These are phyloP conservation scores for Blumeriella jaapii DNA, from an alignment of 2,329 filamentous ascomycete species.

Conservation along the genomic window DNA sequence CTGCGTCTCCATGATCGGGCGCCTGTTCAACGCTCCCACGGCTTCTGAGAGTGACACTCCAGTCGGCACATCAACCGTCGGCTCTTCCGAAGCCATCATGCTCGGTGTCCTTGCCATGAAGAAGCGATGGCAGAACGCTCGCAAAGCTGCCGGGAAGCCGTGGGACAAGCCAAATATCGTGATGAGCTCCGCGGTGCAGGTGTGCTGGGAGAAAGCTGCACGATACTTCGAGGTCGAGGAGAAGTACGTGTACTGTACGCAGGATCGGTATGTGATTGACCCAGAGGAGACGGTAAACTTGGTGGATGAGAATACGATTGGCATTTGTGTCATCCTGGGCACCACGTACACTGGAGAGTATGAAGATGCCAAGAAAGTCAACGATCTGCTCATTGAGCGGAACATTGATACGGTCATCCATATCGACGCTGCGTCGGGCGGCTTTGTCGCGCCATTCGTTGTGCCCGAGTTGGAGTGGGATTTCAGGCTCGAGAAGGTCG, in stretches of 20 bases:
- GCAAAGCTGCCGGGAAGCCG: slow-evolving; percentile 72
- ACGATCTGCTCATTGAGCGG: slow-evolving; percentile 68
- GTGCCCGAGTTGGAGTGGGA: slow-evolving; percentile 80
- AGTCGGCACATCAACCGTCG: slow-evolving; percentile 80
- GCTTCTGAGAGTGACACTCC: slow-evolving; percentile 45
- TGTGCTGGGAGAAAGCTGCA: slow-evolving; percentile 91
- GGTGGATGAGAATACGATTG: slow-evolving; percentile 65
- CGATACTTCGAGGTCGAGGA: slow-evolving; percentile 91
- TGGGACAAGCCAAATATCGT: slow-evolving; percentile 76
- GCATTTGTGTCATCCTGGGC: slow-evolving; percentile 82
- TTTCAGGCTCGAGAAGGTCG: slow-evolving; percentile 77
- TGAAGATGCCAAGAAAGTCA: slow-evolving; percentile 85
- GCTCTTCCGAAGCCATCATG: slow-evolving; percentile 84
- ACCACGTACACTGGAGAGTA: slow-evolving; percentile 96
- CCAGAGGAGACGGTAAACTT: slow-evolving; percentile 48
- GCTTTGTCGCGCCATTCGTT: slow-evolving; percentile 88
- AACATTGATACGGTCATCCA: slow-evolving; percentile 78
- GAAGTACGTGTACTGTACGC: slow-evolving; percentile 58
- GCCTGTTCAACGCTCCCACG: slow-evolving; percentile 71
- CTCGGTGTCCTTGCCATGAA: slow-evolving; percentile 83
- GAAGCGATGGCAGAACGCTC: slow-evolving; percentile 82
- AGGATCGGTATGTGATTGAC: slow-evolving; percentile 51
- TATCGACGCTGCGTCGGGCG: slow-evolving; percentile 84
- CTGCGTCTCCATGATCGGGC: slow-evolving; percentile 82
- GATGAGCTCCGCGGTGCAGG: slow-evolving; percentile 93